Percentiles rank a stretch among this genome's conserved stretches.
Conservation (phyloP, 257 asterid species). For the Eustoma russellianum region DNA sequence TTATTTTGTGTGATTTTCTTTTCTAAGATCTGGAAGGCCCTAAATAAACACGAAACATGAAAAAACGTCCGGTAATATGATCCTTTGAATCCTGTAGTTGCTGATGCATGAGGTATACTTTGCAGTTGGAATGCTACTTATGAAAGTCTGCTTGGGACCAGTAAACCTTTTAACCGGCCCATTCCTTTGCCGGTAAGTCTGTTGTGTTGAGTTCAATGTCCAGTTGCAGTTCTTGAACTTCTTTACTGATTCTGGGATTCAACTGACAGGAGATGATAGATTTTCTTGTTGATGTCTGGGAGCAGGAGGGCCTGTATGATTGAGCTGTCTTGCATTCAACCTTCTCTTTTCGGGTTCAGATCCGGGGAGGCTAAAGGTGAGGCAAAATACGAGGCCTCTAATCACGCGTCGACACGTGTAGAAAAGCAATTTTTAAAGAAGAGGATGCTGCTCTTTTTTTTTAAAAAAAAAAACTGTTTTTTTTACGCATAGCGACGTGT, state of each 20-base stretch:
- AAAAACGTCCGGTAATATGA: too few relatives aligned
- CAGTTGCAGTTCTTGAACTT: not conserved
- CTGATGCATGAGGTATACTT: conserved; percentile 5
- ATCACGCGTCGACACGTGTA: too few relatives aligned
- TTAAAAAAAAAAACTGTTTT: too few relatives aligned
- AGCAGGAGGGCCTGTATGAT: conserved; percentile 39
- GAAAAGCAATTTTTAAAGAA: too few relatives aligned
- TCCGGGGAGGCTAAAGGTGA: too few relatives aligned
- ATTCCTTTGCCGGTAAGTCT: conserved; percentile 76
- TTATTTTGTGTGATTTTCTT: too few relatives aligned
- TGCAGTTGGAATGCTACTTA: conserved; percentile 74
- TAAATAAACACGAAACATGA: too few relatives aligned
- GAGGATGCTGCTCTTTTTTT: too few relatives aligned
- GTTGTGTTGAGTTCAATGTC: not conserved
- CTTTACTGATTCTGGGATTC: not conserved
- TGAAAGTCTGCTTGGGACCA: conserved; percentile 73
- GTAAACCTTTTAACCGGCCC: conserved; percentile 76
- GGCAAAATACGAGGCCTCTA: too few relatives aligned
- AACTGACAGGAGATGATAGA: conserved; percentile 36
- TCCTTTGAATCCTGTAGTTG: not conserved
- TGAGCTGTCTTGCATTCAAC: conserved; percentile 11
- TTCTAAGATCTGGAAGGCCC: too few relatives aligned
- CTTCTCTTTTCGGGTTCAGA: too few relatives aligned
- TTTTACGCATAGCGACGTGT: too few relatives aligned
- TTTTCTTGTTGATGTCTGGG: conserved; percentile 42